Conservation (phyloP, 176 grass and related monocot genomes). For the Carex myosuroides region DNA sequence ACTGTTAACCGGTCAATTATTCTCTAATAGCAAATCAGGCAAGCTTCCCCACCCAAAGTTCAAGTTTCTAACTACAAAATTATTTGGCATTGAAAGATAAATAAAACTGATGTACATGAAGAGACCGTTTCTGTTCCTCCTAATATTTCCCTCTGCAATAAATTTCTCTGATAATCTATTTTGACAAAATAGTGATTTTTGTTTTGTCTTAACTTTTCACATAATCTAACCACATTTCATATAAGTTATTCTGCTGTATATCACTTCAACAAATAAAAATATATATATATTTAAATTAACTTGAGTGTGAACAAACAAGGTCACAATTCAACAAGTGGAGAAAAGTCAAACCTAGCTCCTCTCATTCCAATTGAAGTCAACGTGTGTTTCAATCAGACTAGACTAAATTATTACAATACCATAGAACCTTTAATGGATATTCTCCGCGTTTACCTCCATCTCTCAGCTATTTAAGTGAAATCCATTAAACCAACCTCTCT, state of each 20-base stretch:
- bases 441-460: constrained; percentile 1
- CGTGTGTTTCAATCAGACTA: neutral
- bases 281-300: too few relatives aligned
- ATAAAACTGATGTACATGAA: too few relatives aligned
- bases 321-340: neutral
- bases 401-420: neutral
- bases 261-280: neutral
- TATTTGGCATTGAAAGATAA: too few relatives aligned
- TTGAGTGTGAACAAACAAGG: too few relatives aligned
- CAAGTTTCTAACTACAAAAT: too few relatives aligned
- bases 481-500: neutral
- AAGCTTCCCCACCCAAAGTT: too few relatives aligned
- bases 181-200: neutral
- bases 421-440: constrained; percentile 22
- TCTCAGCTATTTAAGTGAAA: neutral
- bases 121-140: too few relatives aligned
- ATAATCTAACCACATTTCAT: neutral
- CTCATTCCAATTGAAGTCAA: neutral
- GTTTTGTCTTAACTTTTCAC: neutral
- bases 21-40: too few relatives aligned
- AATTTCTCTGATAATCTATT: neutral
- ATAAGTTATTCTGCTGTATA: neutral
- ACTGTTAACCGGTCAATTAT: too few relatives aligned
- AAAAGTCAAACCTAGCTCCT: neutral
- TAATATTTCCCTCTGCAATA: too few relatives aligned